A percentile compares a stretch with the other conserved stretches of the same genome.
phyloP scores from a whole-genome alignment of 176 grass and related monocot genomes.

The Puya raimondii region DNA sequence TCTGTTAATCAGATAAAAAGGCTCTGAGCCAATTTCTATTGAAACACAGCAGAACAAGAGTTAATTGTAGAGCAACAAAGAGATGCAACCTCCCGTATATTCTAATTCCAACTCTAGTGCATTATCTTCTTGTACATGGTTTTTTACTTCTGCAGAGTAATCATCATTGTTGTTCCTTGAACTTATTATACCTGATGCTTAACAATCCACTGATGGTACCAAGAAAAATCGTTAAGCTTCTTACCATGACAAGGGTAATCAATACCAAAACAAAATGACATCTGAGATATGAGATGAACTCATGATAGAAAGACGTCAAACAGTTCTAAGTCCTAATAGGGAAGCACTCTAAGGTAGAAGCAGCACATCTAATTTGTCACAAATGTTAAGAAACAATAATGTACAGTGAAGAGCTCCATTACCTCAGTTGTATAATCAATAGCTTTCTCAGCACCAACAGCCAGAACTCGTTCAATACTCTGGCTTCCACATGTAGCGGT shows the following conservation, averaged over 20 bases:
- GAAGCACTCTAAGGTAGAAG: not conserved
- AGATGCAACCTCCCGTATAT: too few relatives aligned
- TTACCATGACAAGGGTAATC: too few relatives aligned
- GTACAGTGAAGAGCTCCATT: slow-evolving; percentile 9
- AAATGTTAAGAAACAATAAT: not conserved
- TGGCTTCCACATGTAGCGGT: slow-evolving; percentile 70
- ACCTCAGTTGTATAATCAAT: slow-evolving; percentile 90
- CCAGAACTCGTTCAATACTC: slow-evolving; percentile 57
- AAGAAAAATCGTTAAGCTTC: too few relatives aligned
- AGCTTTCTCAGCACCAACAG: slow-evolving; percentile 81
- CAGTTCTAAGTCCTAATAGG: not conserved
- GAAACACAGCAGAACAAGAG: not conserved
- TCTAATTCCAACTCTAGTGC: too few relatives aligned
- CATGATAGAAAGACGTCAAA: not conserved
- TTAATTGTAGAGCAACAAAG: too few relatives aligned
- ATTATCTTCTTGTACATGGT: too few relatives aligned
- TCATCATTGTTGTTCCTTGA: too few relatives aligned
- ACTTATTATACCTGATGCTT: too few relatives aligned
- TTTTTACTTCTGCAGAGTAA: too few relatives aligned
- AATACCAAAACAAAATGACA: not conserved
- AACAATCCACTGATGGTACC: too few relatives aligned
- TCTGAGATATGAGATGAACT: not conserved
- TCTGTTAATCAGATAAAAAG: not conserved
- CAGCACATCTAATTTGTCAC: slow-evolving; percentile 4
- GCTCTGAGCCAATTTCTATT: not conserved